phyloP scores from a whole-genome alignment of 768 basidiomycete species.

The Mycena polygramma region DNA sequence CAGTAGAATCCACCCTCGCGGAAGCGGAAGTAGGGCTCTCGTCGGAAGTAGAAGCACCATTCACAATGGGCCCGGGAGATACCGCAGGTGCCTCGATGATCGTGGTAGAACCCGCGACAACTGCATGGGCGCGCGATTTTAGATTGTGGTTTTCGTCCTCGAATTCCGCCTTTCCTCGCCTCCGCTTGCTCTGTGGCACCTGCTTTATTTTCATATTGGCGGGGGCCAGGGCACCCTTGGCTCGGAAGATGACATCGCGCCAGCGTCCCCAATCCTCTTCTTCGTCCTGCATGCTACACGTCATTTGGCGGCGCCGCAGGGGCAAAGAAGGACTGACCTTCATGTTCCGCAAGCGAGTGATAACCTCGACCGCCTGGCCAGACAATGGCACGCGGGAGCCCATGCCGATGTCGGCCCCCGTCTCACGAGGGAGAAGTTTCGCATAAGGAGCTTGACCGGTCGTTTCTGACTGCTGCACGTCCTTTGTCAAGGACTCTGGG shows the following conservation, averaged over 20 bases:
- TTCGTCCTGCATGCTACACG: constrained; percentile 69
- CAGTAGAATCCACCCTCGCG: constrained; percentile 19
- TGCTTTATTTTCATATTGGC: constrained; percentile 59
- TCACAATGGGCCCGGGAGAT: constrained; percentile 25
- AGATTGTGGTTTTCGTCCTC: constrained; percentile 42
- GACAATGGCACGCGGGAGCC: constrained; percentile 87
- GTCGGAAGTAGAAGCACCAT: constrained; percentile 34
- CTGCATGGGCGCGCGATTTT: constrained; percentile 24
- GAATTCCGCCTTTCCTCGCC: constrained; percentile 64
- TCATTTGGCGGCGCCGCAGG: constrained; percentile 15
- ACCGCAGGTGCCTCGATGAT: constrained; percentile 11
- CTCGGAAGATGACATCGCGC: constrained; percentile 87
- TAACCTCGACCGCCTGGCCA: constrained; percentile 81
- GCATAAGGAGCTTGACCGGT: constrained; percentile 31
- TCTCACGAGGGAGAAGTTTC: constrained; percentile 83
- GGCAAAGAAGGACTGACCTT: constrained; percentile 64
- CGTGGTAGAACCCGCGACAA: constrained; percentile 5
- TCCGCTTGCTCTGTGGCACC: constrained; percentile 70
- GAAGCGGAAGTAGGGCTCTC: constrained; percentile 28
- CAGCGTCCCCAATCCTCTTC: constrained; percentile 91
- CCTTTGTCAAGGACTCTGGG: constrained; percentile 59
- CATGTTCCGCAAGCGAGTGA: constrained; percentile 83
- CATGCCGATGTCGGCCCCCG: constrained; percentile 90
- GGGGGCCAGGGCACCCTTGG: constrained; percentile 71
- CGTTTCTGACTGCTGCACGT: constrained; percentile 28